phyloP scores from a whole-genome alignment of 768 basidiomycete genomes.

The Imleria badia region DNA sequence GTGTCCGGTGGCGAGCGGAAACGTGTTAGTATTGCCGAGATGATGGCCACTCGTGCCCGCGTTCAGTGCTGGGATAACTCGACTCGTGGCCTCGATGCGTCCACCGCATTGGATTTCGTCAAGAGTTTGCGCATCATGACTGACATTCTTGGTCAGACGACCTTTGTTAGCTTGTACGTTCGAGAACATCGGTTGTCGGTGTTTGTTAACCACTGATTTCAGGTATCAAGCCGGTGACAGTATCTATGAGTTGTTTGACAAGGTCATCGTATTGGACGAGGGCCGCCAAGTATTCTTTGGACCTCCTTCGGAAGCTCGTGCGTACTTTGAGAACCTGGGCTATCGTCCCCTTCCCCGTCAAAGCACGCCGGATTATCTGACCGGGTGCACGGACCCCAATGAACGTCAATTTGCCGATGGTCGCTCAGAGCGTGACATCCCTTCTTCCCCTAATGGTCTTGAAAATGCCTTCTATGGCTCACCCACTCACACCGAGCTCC shows the following conservation, averaged over 20 bases:
- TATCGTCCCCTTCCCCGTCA: slow-evolving; percentile 77
- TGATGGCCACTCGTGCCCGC: slow-evolving; percentile 79
- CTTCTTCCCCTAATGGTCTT: slow-evolving; percentile 61
- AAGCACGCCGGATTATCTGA: slow-evolving; percentile 83
- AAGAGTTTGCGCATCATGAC: slow-evolving; percentile 80
- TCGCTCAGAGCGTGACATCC: slow-evolving; percentile 55
- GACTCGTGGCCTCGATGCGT: slow-evolving; percentile 79
- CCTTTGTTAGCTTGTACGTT: slow-evolving; percentile 71
- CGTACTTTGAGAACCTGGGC: slow-evolving; percentile 76
- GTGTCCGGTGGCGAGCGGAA: slow-evolving; percentile 82
- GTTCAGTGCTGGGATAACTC: slow-evolving; percentile 85
- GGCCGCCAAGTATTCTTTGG: slow-evolving; percentile 85
- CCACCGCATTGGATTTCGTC: slow-evolving; percentile 85
- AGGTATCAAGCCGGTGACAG: slow-evolving; percentile 82
- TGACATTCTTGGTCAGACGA: slow-evolving; percentile 77
- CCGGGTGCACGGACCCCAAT: slow-evolving; percentile 80
- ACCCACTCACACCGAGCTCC: slow-evolving; percentile 41
- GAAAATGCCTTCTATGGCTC: slow-evolving; percentile 62
- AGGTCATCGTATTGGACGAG: slow-evolving; percentile 79
- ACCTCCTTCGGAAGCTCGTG: slow-evolving; percentile 65
- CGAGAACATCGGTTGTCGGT: not conserved
- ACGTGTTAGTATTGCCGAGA: slow-evolving; percentile 81
- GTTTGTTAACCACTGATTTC: not conserved
- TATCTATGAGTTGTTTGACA: slow-evolving; percentile 80
- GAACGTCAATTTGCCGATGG: slow-evolving; percentile 78